Percentiles rank a stretch among this genome's conserved stretches.
phyloP scores from a whole-genome alignment of 495 filamentous ascomycete species.

The Penicillium goetzii region DNA sequence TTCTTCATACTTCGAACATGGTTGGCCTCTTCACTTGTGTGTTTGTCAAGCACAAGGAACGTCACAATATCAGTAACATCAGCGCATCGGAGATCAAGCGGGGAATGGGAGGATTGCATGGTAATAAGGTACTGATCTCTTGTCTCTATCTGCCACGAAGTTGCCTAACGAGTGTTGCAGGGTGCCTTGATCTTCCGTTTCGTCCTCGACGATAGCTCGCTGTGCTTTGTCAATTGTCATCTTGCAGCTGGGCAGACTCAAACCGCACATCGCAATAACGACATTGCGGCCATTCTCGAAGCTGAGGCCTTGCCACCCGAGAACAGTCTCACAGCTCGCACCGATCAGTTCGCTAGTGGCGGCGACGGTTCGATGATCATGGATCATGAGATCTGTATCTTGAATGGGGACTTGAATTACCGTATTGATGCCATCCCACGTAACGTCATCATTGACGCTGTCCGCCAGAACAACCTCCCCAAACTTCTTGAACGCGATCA shows the following conservation, averaged over 20 bases:
- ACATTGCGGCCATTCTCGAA: constrained; percentile 89
- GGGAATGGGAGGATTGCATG: constrained; percentile 89
- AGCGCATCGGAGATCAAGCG: constrained; percentile 85
- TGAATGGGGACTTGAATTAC: constrained; percentile 98
- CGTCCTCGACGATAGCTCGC: constrained; percentile 83
- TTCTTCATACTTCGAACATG: constrained; percentile 85
- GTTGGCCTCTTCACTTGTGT: constrained; percentile 95
- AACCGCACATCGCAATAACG: constrained; percentile 88
- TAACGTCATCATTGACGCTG: constrained; percentile 82
- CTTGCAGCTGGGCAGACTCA: constrained; percentile 91
- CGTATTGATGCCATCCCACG: constrained; percentile 97
- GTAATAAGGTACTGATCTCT: constrained; percentile 69
- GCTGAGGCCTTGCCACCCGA: constrained; percentile 70
- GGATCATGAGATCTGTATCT: constrained; percentile 93
- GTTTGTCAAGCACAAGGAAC: constrained; percentile 82
- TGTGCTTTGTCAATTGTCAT: constrained; percentile 98
- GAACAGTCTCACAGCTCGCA: constrained; percentile 57
- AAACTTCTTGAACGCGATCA: constrained; percentile 96
- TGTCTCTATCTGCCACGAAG: background rate
- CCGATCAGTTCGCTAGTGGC: constrained; percentile 81
- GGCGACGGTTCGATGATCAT: constrained; percentile 96
- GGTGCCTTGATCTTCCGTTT: constrained; percentile 92
- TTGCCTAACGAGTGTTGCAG: constrained; percentile 38
- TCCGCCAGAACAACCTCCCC: constrained; percentile 76
- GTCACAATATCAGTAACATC: constrained; percentile 73